Evolutionary conservation across 495 filamentous ascomycete genomes (phyloP), one percentile per base, ranked within the genome.

Genomic region (Thozetella sp.): DNA sequence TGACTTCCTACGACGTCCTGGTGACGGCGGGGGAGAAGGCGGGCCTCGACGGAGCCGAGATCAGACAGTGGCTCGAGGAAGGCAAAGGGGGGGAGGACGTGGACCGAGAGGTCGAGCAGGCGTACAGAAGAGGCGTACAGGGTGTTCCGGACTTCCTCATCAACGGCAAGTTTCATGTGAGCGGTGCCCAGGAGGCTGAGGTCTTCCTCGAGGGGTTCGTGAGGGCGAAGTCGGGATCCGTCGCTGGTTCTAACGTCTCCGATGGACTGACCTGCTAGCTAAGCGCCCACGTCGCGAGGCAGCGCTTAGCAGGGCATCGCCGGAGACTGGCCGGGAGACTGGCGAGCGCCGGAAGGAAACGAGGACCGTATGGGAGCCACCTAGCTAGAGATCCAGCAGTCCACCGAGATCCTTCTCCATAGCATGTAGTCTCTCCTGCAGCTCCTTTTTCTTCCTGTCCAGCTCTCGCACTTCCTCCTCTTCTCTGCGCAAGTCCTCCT

Each of bases 371-470:
- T 50, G 48, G 17, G n/a, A 20, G 27, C 0, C 48, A 24, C 20
- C 4, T 25, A 3, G n/a, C 26, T 54, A 79, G 59, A 80, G 69
- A 55, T 78, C 64, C 53, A 79, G 60, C 25, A 96, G 66, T 0
- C 87, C 88, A 2, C 86, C 87, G 20, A 97, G 73, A 70, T 97
- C 92, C 59, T 82, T 85, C 59, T 94, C 93, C 82, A 97, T 90
- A 2, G 86, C 87, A 51, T 77, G 86, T 25, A 97, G 83, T 54
- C 92, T 85, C 30, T 86, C 87, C 72, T 97, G 93, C 25, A 99
- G 64, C 40, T 79, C 80, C 50, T 77, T 83, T 76, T 94, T 96
- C 73, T 83, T 93, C 72, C 76, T 75, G 65, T 97, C 93, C 40
- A 97, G 70, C 65, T 88, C 87, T 48, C 80, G 75, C 53, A 96